phyloP scores from a whole-genome alignment of 345 rosid species.

The Murraya koenigii region DNA sequence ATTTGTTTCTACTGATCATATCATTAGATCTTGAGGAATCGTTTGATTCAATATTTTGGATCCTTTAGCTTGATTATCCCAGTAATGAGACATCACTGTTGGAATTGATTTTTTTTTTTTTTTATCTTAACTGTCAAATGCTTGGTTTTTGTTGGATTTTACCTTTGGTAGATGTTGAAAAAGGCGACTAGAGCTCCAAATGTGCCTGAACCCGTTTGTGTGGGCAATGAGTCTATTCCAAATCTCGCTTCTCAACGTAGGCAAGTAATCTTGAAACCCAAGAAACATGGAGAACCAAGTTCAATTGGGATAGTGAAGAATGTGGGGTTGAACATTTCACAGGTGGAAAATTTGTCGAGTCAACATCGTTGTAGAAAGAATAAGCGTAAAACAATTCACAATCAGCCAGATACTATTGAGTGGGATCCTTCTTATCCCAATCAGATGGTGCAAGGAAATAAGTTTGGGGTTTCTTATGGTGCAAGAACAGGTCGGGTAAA shows the following conservation, averaged over 20 bases:
- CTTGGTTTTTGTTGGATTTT: background rate
- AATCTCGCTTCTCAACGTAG: background rate
- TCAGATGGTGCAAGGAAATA: background rate
- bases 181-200: background rate
- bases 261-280: background rate
- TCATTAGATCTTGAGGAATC: background rate
- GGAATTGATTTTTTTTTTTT: background rate
- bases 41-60: background rate
- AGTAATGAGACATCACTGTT: background rate
- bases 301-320: conserved; percentile 25
- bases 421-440: background rate
- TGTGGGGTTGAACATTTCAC: conserved; percentile 15
- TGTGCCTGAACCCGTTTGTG: background rate
- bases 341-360: background rate
- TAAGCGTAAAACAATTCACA: conserved; percentile 9
- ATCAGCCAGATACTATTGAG: conserved; percentile 10
- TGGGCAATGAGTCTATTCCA: background rate
- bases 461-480: background rate
- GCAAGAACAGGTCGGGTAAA: conserved; percentile 15
- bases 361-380: background rate
- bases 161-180: background rate
- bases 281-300: conserved; percentile 23
- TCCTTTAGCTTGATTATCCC: background rate
- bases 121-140: background rate
- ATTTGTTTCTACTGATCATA: background rate